Conservation (phyloP, 768 basidiomycete species). For the Boletus sp. region DNA sequence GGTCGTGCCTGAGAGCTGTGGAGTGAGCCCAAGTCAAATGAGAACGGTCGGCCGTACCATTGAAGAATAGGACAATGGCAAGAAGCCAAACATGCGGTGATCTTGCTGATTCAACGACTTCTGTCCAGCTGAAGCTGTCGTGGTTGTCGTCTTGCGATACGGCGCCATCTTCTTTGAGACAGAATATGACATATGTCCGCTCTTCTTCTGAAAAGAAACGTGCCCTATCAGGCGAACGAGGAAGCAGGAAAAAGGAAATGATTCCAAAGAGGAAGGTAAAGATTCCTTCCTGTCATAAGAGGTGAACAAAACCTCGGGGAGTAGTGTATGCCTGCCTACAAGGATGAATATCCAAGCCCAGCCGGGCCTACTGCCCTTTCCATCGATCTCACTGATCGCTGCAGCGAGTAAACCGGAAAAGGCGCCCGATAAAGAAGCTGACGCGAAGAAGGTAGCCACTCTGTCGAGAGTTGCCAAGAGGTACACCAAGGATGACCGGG, state of each 20-base stretch:
- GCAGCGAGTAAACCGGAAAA: conserved; percentile 64
- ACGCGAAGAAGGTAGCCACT: conserved; percentile 37
- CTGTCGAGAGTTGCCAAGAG: conserved; percentile 15
- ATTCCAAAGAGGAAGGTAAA: conserved; percentile 61
- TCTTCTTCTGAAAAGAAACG: conserved; percentile 52
- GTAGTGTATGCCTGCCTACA: conserved; percentile 22
- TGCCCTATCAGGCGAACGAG: conserved; percentile 41
- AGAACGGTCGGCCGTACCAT: conserved; percentile 34
- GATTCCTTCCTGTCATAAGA: conserved; percentile 45
- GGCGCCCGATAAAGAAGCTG: conserved; percentile 53
- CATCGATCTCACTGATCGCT: conserved; percentile 54
- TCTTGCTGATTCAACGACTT: conserved; percentile 47
- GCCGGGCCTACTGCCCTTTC: conserved; percentile 45
- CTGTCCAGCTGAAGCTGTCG: conserved; percentile 55
- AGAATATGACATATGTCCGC: conserved; percentile 40
- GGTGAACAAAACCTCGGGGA: not conserved
- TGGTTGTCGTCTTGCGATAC: conserved; percentile 39
- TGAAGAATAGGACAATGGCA: conserved; percentile 49
- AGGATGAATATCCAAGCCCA: conserved; percentile 64
- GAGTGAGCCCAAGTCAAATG: not conserved
- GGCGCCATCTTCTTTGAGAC: conserved; percentile 25
- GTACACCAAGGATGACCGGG: not conserved
- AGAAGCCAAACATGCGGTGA: conserved; percentile 56
- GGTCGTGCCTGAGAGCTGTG: conserved; percentile 15
- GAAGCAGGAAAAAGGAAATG: conserved; percentile 46